A percentile compares a stretch with the other conserved stretches of the same genome.
Evolutionary conservation across 345 rosid genomes (phyloP).

Genomic region (Corchorus olitorius): DNA sequence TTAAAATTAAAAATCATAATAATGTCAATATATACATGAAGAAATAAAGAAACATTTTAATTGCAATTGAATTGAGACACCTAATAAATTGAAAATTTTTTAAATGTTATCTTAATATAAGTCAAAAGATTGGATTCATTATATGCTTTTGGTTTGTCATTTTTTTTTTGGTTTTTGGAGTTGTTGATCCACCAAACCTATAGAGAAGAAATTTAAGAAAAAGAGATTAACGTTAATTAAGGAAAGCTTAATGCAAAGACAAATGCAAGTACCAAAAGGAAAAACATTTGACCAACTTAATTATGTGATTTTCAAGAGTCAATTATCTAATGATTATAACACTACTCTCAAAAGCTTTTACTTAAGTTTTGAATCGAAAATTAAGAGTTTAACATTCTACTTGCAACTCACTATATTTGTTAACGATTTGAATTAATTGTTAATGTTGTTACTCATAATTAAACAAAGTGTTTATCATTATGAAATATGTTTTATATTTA

Average conservation of each 20-base stretch:
- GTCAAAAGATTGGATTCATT: constrained; percentile 1
- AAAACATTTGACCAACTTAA: not conserved
- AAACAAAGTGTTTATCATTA: too few relatives aligned
- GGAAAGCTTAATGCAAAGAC: not conserved
- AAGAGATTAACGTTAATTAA: not conserved
- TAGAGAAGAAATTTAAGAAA: not conserved
- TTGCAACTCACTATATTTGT: too few relatives aligned
- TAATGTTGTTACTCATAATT: too few relatives aligned
- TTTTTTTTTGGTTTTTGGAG: not conserved
- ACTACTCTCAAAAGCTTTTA: too few relatives aligned
- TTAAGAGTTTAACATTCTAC: too few relatives aligned
- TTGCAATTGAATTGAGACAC: not conserved
- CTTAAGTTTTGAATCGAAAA: too few relatives aligned
- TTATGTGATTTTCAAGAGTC: not conserved
- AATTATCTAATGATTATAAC: not conserved
- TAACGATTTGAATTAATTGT: too few relatives aligned
- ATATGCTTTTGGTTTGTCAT: not conserved
- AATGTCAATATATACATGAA: too few relatives aligned
- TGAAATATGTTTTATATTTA: too few relatives aligned
- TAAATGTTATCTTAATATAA: not conserved
- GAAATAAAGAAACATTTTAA: not conserved
- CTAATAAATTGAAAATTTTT: not conserved
- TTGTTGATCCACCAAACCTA: not conserved
- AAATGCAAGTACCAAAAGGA: not conserved
- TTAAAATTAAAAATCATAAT: not conserved